Conservation (phyloP, 805 yeast species). For the Metschnikowia rubicola region DNA sequence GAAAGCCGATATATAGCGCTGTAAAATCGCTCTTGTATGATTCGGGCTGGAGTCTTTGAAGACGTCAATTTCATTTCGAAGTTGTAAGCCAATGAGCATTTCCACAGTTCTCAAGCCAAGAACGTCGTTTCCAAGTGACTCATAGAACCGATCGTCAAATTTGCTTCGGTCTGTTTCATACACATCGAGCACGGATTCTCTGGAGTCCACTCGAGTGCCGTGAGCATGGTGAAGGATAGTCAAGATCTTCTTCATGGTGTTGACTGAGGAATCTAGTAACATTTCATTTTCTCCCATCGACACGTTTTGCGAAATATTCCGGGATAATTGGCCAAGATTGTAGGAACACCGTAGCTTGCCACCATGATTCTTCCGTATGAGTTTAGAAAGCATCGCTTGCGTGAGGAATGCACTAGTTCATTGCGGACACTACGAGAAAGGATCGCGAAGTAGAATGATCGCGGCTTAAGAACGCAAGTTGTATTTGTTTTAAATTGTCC, state of each 20-base stretch:
- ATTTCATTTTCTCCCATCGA: not conserved
- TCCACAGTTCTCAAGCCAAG: conserved; percentile 8
- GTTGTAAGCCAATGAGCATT: conserved; percentile 7
- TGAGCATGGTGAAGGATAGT: conserved; percentile 15
- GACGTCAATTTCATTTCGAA: conserved; percentile 1
- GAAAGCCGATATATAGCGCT: conserved; percentile 8
- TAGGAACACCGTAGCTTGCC: too few relatives aligned
- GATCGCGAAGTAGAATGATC: not conserved
- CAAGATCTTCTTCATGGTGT: conserved; percentile 16
- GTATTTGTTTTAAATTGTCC: too few relatives aligned
- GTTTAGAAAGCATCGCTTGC: not conserved
- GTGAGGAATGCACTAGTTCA: too few relatives aligned
- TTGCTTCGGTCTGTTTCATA: not conserved
- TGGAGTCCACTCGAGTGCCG: conserved; percentile 3
- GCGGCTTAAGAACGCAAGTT: too few relatives aligned
- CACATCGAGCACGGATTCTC: conserved; percentile 2
- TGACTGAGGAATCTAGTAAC: conserved; percentile 13
- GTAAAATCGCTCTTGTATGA: conserved; percentile 6
- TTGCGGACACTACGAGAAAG: not conserved
- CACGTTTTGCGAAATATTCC: not conserved
- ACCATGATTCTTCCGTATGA: not conserved
- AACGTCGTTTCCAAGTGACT: conserved; percentile 11
- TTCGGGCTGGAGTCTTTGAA: conserved; percentile 8
- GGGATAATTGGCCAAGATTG: too few relatives aligned
- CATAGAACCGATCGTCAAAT: not conserved